Conservation (phyloP, 2,329 filamentous ascomycete genomes). For the Ophiostoma perfectum region DNA sequence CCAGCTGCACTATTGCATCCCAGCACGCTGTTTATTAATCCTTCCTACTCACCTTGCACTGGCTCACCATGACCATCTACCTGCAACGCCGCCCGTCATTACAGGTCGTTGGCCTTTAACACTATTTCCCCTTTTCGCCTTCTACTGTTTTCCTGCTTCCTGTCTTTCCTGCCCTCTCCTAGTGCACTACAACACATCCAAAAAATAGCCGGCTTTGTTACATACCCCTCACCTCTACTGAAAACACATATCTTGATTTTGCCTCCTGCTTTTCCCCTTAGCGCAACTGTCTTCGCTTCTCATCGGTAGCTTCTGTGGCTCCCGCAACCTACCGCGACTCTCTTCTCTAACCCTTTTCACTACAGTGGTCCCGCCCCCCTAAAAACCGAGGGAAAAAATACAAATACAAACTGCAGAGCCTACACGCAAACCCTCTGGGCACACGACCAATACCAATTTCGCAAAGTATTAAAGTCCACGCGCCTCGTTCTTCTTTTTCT, state of each 20-base stretch:
- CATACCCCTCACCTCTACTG: constrained; percentile 18
- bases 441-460: constrained; percentile 3
- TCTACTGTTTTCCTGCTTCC: background rate
- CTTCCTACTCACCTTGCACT: background rate
- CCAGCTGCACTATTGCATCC: background rate
- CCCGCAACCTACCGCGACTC: constrained; percentile 15
- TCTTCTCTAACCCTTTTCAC: background rate
- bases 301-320: constrained; percentile 12
- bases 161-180: background rate
- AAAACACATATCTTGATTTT: constrained; percentile 15
- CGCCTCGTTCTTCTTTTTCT: background rate
- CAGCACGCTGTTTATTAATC: background rate
- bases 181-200: background rate
- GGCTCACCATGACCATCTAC: constrained; percentile 6
- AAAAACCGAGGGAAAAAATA: background rate
- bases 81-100: background rate
- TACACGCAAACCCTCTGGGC: background rate
- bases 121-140: constrained; percentile 11
- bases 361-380: constrained; percentile 14
- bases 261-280: constrained; percentile 18
- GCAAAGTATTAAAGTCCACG: background rate
- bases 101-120: constrained; percentile 25
- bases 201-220: background rate
- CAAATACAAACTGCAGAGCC: background rate
- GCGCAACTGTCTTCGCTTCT: constrained; percentile 12